Conservation (phyloP, 2,329 filamentous ascomycete species). For the Hymenoscyphus albidus region DNA sequence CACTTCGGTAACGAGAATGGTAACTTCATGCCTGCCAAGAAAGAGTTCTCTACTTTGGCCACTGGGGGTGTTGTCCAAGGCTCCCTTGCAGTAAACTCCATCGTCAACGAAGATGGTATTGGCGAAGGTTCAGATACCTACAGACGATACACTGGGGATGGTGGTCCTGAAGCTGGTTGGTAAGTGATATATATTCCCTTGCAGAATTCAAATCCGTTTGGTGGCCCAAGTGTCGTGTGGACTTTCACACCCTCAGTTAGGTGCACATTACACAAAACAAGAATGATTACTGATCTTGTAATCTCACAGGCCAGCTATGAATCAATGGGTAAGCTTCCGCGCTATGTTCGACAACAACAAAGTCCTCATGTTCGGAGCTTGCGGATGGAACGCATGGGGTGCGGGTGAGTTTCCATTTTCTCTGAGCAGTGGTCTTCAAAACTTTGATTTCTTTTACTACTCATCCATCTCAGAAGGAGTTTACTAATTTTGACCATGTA, state of each 20-base stretch:
- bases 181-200: neutral
- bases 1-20: slow-evolving; percentile 1
- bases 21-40: neutral
- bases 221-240: neutral
- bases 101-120: neutral
- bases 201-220: neutral
- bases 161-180: neutral
- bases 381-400: slow-evolving; percentile 3
- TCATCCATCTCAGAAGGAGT: no score
- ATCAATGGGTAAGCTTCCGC: slow-evolving; percentile 2
- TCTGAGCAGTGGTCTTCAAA: no score
- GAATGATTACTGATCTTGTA: neutral
- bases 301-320: neutral
- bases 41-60: neutral
- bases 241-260: neutral
- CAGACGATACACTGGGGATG: slow-evolving; percentile 3
- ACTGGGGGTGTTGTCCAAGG: neutral
- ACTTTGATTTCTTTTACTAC: no score
- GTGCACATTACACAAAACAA: neutral
- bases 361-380: neutral
- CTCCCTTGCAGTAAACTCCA: neutral
- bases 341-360: slow-evolving; percentile 4
- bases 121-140: slow-evolving; percentile 5
- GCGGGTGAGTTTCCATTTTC: neutral
- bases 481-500: no score